Evolutionary conservation across 768 basidiomycete species (phyloP), one percentile per base, ranked within the genome.

Genomic region (Rhodotorula graminis): DNA sequence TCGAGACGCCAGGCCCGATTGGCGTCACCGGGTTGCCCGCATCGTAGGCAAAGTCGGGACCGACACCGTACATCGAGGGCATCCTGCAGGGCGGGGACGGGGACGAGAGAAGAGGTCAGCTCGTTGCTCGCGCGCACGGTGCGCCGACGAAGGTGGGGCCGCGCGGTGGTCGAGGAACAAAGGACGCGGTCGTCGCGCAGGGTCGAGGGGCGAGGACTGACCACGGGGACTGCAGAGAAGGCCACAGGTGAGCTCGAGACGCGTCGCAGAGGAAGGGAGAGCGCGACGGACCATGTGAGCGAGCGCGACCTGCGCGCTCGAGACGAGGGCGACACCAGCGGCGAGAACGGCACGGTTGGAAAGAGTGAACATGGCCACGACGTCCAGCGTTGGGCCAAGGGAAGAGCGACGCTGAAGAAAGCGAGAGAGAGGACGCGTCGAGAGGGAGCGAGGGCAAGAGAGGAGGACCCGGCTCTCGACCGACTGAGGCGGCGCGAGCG

Each of bases 1-100:
- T 46, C 6, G 9, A 3, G 7, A 66, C 1, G 44, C 56, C 68
- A 3, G 72, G 72, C 0, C 72, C 72, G 44, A 73, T 62, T 2
- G 67, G 72, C 9, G 56, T 31, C 21, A 52, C 68, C 9, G 72
- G 72, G 56, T 52, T 50, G 9, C 52, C 60, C 1, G 55, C 37
- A 3, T 0, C 29, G 47, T 56, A 31, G 23, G 3, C 19, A 16
- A 55, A 73, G 47, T 57, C 29, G 18, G 49, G 16, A 14, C 64
- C 67, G 42, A 73, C 72, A 10, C 72, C 72, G 40, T 70, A 73
- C 72, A 73, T 73, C 3, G 72, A 69, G 1, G 53, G 59, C n/a
- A 68, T 67, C 71, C 69, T 64, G 47, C 29, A 16, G 5, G 18
- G 9, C 18, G 44, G 31, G 9, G 18, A 50, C 27, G 14, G 4